Evolutionary conservation across 2,329 filamentous ascomycete species (phyloP).

Genomic region (Fusarium sublunatum): DNA sequence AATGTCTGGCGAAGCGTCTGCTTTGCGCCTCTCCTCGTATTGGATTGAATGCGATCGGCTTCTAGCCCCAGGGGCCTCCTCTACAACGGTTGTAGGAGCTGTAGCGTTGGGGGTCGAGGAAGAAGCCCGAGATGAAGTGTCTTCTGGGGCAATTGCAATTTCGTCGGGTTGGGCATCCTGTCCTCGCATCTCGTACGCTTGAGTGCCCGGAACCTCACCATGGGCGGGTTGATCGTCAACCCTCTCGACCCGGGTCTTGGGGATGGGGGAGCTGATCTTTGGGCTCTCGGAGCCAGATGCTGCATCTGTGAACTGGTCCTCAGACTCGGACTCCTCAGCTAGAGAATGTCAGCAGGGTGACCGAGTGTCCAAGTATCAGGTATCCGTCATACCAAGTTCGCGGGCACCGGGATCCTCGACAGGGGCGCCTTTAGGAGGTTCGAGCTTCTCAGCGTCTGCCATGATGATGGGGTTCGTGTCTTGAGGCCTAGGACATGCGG

Average conservation of each 20-base stretch:
- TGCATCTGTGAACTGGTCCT: constrained; percentile 77
- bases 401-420: constrained; percentile 68
- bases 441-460: constrained; percentile 48
- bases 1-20: constrained; percentile 66
- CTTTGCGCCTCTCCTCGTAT: constrained; percentile 58
- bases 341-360: constrained; percentile 41
- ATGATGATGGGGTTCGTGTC: constrained; percentile 38
- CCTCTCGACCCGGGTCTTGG: constrained; percentile 69
- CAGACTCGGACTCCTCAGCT: constrained; percentile 70
- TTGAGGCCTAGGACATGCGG: constrained; percentile 35
- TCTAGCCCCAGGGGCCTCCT: constrained; percentile 61
- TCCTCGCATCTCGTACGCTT: constrained; percentile 66
- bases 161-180: constrained; percentile 70
- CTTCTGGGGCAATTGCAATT: constrained; percentile 60
- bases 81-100: constrained; percentile 64
- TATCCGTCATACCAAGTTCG: constrained; percentile 62
- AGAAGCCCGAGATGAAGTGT: constrained; percentile 39
- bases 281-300: constrained; percentile 63
- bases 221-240: constrained; percentile 64
- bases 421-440: constrained; percentile 49
- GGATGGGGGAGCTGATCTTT: constrained; percentile 62
- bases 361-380: constrained; percentile 1
- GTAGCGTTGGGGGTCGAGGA: constrained; percentile 40
- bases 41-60: constrained; percentile 56
- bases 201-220: constrained; percentile 71